Percentiles rank a stretch among this genome's conserved stretches.
phyloP scores from a whole-genome alignment of 192 early-diverging fungal species.

The Lobosporangium transversale region DNA sequence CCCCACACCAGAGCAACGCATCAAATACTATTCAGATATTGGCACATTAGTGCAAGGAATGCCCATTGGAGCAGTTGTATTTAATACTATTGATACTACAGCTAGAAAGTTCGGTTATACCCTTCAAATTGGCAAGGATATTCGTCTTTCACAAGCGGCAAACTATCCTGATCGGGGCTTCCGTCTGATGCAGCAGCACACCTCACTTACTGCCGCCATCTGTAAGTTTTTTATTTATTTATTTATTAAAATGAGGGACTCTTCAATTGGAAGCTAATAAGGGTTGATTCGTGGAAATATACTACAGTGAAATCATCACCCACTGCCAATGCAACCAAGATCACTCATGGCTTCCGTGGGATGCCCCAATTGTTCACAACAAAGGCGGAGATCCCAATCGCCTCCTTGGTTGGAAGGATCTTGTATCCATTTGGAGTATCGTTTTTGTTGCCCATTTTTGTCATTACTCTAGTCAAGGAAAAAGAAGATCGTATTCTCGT shows the following conservation, averaged over 20 bases:
- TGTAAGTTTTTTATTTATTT: slow-evolving; percentile 20
- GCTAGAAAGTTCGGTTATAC: slow-evolving; percentile 60
- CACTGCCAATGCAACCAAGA: slow-evolving; percentile 48
- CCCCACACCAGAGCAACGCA: slow-evolving; percentile 16
- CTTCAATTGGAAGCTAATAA: too few relatives aligned
- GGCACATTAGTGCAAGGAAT: slow-evolving; percentile 57
- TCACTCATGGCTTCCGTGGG: slow-evolving; percentile 71
- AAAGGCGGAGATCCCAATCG: slow-evolving; percentile 61
- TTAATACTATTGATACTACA: slow-evolving; percentile 59
- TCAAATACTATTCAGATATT: slow-evolving; percentile 46
- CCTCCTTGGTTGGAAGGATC: slow-evolving; percentile 65
- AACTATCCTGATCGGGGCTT: slow-evolving; percentile 62
- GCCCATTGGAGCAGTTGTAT: slow-evolving; percentile 67
- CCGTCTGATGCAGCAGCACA: slow-evolving; percentile 60
- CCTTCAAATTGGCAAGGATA: slow-evolving; percentile 66
- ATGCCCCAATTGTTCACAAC: slow-evolving; percentile 65
- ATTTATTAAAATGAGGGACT: too few relatives aligned
- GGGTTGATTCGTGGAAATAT: too few relatives aligned
- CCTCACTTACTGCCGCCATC: slow-evolving; percentile 45
- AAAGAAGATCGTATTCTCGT: slow-evolving; percentile 75
- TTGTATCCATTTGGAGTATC: slow-evolving; percentile 78
- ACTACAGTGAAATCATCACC: slow-evolving; percentile 43
- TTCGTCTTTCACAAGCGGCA: slow-evolving; percentile 47
- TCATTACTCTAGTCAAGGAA: slow-evolving; percentile 73
- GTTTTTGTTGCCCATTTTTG: slow-evolving; percentile 79